Conservation (phyloP, 2,329 filamentous ascomycete genomes). For the Fusarium tuaranense region DNA sequence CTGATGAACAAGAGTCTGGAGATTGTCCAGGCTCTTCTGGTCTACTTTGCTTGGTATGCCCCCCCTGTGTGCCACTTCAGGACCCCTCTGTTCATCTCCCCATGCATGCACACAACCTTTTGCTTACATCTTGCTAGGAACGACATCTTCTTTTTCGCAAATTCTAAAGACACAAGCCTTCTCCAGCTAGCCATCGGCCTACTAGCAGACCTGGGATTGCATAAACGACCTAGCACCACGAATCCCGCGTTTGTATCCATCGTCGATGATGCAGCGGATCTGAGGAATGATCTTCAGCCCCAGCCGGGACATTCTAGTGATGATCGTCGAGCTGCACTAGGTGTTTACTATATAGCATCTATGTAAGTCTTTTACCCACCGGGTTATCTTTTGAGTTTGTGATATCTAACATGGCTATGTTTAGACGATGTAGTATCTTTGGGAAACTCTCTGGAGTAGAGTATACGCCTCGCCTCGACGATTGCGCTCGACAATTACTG, state of each 20-base stretch:
- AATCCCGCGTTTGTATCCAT: background rate
- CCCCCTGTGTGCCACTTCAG: no score
- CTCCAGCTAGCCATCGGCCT: background rate
- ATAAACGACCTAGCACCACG: background rate
- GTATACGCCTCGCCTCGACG: background rate
- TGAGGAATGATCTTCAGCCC: background rate
- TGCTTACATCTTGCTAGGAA: background rate
- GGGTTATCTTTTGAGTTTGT: background rate
- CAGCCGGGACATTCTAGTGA: background rate
- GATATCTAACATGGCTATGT: background rate
- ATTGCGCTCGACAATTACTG: background rate
- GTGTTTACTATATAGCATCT: background rate
- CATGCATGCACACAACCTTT: background rate
- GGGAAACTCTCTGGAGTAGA: background rate
- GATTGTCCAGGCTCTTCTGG: background rate
- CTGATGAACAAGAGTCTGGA: background rate
- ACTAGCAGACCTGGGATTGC: background rate
- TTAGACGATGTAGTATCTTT: background rate
- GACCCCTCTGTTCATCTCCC: no score
- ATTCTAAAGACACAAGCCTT: background rate
- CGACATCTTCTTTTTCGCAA: background rate
- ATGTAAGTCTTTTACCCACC: background rate
- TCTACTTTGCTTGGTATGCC: background rate
- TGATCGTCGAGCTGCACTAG: background rate
- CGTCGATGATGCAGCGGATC: background rate